These are phyloP conservation scores for Diospyros lotus DNA, from an alignment of 148 eudicot species.

Conservation along the genomic window DNA sequence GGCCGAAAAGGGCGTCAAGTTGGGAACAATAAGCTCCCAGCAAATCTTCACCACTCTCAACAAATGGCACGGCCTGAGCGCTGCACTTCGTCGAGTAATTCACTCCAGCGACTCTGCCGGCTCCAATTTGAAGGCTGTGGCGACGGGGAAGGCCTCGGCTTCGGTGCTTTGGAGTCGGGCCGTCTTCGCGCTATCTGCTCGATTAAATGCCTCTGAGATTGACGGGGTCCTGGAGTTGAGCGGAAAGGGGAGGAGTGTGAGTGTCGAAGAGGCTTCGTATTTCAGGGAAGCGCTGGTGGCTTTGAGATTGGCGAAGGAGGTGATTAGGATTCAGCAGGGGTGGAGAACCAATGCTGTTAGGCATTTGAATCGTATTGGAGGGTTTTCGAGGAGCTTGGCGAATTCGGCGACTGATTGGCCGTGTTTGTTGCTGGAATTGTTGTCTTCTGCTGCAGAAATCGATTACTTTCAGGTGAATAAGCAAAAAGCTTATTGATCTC, in stretches of 20 bases:
- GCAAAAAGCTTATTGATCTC: not conserved
- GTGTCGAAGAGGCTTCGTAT: conserved; percentile 55
- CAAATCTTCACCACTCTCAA: conserved; percentile 67
- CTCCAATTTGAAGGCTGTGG: conserved; percentile 18
- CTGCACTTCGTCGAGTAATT: conserved; percentile 41
- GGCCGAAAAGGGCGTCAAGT: conserved; percentile 52
- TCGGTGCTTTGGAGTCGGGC: conserved; percentile 79
- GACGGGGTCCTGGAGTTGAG: conserved; percentile 43
- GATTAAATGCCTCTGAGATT: conserved; percentile 40
- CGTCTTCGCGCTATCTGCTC: conserved; percentile 44
- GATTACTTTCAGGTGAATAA: conserved; percentile 76
- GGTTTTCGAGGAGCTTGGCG: conserved; percentile 71
- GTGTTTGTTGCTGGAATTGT: conserved; percentile 74
- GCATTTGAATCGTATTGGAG: conserved; percentile 64
- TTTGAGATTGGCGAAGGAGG: conserved; percentile 79
- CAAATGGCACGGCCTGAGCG: conserved; percentile 68
- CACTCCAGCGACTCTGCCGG: conserved; percentile 12
- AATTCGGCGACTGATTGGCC: conserved; percentile 95
- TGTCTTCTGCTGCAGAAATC: conserved; percentile 76
- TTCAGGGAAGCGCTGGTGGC: conserved; percentile 70
- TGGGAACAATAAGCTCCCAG: conserved; percentile 70
- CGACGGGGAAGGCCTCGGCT: conserved; percentile 29
- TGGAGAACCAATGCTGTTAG: conserved; percentile 70
- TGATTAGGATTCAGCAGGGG: conserved; percentile 62
- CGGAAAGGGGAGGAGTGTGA: conserved; percentile 35